Evolutionary conservation across 495 filamentous ascomycete species (phyloP).

Genomic region (Mycothermus thermophilus): DNA sequence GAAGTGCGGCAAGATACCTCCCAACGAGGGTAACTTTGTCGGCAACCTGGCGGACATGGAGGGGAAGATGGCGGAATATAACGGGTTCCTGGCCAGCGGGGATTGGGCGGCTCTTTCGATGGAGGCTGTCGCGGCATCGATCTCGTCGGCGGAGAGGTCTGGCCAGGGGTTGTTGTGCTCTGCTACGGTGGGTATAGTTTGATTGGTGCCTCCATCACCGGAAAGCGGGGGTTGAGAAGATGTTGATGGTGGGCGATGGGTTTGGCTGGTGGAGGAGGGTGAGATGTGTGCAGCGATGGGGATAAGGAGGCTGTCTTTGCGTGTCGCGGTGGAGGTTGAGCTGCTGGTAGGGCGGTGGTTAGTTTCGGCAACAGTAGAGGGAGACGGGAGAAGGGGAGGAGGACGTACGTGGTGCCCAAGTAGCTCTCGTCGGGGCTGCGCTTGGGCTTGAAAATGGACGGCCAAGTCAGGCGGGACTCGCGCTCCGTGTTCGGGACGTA

Average conservation of each 20-base stretch:
- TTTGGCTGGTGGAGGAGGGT: neutral
- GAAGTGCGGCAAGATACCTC: neutral
- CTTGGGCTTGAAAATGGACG: constrained; percentile 1
- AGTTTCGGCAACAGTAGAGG: neutral
- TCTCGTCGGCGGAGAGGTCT: constrained; percentile 8
- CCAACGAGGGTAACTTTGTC: neutral
- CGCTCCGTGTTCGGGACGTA: constrained; percentile 7
- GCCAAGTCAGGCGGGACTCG: constrained; percentile 4
- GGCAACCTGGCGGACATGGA: neutral
- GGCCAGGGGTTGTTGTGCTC: constrained; percentile 12
- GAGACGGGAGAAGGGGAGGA: neutral
- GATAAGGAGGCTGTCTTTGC: constrained; percentile 9
- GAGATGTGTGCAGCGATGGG: constrained; percentile 6
- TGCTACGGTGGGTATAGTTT: neutral
- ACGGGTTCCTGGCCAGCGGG: neutral
- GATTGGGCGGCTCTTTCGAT: neutral
- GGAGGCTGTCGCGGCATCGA: constrained; percentile 1
- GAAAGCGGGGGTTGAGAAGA: too few relatives aligned
- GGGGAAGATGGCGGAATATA: neutral
- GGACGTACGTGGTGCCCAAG: constrained; percentile 1
- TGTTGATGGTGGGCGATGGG: neutral
- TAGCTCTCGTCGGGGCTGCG: neutral
- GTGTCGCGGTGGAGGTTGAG: constrained; percentile 2
- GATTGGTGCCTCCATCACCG: too few relatives aligned
- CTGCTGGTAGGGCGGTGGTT: neutral